Percentiles rank a stretch among this genome's conserved stretches.
phyloP scores from a whole-genome alignment of 768 basidiomycete species.

The Lyophyllum decastes region DNA sequence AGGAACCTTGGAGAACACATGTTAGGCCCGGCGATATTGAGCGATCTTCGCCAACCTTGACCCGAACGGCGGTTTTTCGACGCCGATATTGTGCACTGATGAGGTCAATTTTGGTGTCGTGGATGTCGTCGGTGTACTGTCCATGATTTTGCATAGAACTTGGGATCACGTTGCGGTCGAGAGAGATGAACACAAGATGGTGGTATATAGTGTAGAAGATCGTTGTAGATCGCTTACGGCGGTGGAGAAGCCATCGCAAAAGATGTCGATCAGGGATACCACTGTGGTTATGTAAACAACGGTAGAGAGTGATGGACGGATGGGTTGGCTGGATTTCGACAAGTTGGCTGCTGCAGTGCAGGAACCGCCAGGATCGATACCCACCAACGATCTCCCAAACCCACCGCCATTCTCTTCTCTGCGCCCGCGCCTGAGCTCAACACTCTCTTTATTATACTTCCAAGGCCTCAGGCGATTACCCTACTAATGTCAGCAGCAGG shows the following conservation, averaged over 20 bases:
- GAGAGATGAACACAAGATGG: neutral
- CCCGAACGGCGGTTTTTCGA: constrained; percentile 67
- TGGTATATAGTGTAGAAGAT: neutral
- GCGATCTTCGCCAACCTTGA: constrained; percentile 48
- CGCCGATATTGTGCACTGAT: constrained; percentile 62
- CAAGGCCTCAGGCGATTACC: neutral
- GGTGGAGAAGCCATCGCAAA: neutral
- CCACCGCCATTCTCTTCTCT: neutral
- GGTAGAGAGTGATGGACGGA: constrained; percentile 7
- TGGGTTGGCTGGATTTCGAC: constrained; percentile 8
- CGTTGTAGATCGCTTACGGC: constrained; percentile 3
- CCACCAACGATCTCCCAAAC: constrained; percentile 9
- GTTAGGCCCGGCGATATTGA: neutral
- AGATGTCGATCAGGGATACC: constrained; percentile 11
- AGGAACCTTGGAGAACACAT: constrained; percentile 53
- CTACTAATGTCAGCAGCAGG: constrained; percentile 7
- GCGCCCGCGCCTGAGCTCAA: neutral
- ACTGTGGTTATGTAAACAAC: constrained; percentile 14
- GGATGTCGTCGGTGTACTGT: neutral
- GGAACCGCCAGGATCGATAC: constrained; percentile 7
- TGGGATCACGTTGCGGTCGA: neutral
- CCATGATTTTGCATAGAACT: neutral
- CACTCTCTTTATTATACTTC: constrained; percentile 1
- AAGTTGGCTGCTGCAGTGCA: constrained; percentile 19
- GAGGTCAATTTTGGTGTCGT: constrained; percentile 43